phyloP scores from a whole-genome alignment of 441 rosid genomes.

The Omphalea diandra region DNA sequence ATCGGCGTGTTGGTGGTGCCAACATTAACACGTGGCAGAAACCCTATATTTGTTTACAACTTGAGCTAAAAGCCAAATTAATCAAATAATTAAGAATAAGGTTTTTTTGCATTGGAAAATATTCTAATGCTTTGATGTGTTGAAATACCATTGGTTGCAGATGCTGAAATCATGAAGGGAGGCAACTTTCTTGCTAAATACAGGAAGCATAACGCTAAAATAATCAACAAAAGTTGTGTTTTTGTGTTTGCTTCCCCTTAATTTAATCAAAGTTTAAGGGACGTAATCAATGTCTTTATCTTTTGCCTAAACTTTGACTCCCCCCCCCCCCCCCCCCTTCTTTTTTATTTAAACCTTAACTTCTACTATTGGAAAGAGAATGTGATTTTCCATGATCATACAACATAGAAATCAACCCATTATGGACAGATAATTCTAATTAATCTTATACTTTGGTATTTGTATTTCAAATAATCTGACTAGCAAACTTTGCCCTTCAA shows the following conservation, averaged over 20 bases:
- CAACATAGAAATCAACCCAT: not conserved
- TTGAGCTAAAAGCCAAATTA: not conserved
- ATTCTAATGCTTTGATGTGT: constrained; percentile 10
- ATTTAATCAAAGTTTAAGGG: not conserved
- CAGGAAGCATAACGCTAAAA: not conserved
- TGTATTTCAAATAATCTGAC: not conserved
- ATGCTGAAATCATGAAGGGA: constrained; percentile 25
- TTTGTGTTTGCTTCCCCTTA: constrained; percentile 1
- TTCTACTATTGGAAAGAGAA: constrained; percentile 7
- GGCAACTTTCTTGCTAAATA: not conserved
- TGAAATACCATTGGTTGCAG: constrained; percentile 17
- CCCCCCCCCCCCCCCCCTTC: too few relatives aligned
- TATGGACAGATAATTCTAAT: not conserved
- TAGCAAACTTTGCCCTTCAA: not conserved
- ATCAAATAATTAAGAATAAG: constrained; percentile 5
- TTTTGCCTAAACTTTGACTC: not conserved
- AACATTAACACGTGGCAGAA: constrained; percentile 22
- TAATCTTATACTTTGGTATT: not conserved
- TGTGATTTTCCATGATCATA: not conserved
- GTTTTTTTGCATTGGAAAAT: not conserved
- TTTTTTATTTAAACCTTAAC: not conserved
- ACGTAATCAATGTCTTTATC: constrained; percentile 7
- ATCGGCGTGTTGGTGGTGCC: not conserved
- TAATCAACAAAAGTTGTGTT: constrained; percentile 2
- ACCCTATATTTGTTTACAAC: constrained; percentile 1